Base-by-base conservation (phyloP, 257 asterid genomes). In the Fraxinus americana region DNA sequence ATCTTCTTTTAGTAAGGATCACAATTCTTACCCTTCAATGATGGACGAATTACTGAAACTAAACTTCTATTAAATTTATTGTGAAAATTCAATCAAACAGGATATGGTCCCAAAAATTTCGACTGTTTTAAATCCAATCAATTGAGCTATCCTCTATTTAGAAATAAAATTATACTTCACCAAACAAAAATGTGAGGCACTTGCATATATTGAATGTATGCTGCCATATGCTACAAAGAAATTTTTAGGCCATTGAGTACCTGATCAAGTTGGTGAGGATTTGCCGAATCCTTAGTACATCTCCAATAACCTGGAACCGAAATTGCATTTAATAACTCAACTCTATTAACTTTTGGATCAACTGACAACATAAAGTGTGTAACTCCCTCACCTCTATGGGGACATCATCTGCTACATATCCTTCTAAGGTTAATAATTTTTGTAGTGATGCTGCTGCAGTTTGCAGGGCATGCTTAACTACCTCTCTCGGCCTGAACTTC, bases 401-500 rank as follows among this genome's bases (percentile, higher is more conserved):
- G 83, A 94, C 98, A 86, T 94, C 97, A 75, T 94, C 96, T 21
- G 96, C 89, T n/a, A 94, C 85, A 75, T 86, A 85, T 16, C 98
- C 98, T 84, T 94, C 98, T 80, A 94, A 88, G 41, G 91, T 88
- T 36, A 94, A 83, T 39, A 89, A 36, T 81, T 92, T 94, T 89
- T 92, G 95, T 50, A 92, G 78, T 61, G 98, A 94, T 32, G 98
- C 98, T 59, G 97, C 97, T 71, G 97, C 91, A 76, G 97, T 94
- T 86, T 92, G 98, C 57, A 94, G 90, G 21, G 91, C 98, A 79
- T 94, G 98, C 83, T 89, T 94, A 65, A 94, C 94, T 5, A 94
- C 98, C 86, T 94, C 98, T 82, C 98, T 85, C 1, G 98, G 97
- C 72, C 98, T 85, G 81, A 94, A 94, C 85, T 94, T 94, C 38